These are phyloP conservation scores for Xylaria flabelliformis DNA, from an alignment of 495 filamentous ascomycete species.

Conservation along the genomic window DNA sequence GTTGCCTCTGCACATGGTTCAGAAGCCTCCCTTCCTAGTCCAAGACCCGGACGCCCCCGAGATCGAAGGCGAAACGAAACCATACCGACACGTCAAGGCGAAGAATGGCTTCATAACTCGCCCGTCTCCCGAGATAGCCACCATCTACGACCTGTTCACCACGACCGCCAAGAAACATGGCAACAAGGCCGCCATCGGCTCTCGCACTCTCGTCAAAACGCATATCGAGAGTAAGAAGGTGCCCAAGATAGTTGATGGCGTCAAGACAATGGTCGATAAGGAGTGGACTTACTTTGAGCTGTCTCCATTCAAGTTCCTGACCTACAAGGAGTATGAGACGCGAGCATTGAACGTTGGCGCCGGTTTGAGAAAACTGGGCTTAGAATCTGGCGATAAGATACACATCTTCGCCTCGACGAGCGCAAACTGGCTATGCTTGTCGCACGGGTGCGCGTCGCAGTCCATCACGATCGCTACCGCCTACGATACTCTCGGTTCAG, in stretches of 20 bases:
- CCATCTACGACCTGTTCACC: constrained; percentile 65
- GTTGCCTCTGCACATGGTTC: constrained; percentile 51
- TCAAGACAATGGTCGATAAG: constrained; percentile 66
- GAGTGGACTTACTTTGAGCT: constrained; percentile 73
- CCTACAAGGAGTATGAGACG: constrained; percentile 66
- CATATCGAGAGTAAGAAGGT: constrained; percentile 70
- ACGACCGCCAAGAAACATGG: constrained; percentile 59
- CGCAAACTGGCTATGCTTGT: constrained; percentile 56
- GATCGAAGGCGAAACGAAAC: constrained; percentile 67
- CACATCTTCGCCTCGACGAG: constrained; percentile 69
- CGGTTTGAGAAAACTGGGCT: constrained; percentile 63
- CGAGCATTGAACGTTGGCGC: constrained; percentile 59
- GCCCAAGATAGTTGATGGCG: constrained; percentile 70
- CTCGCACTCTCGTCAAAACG: constrained; percentile 61
- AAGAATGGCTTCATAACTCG: constrained; percentile 58
- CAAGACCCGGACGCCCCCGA: constrained; percentile 56
- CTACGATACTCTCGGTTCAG: constrained; percentile 69
- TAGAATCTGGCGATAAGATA: constrained; percentile 55
- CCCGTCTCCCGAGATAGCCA: constrained; percentile 59
- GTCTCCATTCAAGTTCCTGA: constrained; percentile 63
- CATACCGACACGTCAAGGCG: constrained; percentile 61
- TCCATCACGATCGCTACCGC: constrained; percentile 70
- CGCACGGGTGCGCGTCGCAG: constrained; percentile 60
- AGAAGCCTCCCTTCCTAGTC: constrained; percentile 61
- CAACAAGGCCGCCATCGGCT: constrained; percentile 64